Base-by-base conservation (phyloP, 306 rosid species). In the Pyrus bretschneideri region DNA sequence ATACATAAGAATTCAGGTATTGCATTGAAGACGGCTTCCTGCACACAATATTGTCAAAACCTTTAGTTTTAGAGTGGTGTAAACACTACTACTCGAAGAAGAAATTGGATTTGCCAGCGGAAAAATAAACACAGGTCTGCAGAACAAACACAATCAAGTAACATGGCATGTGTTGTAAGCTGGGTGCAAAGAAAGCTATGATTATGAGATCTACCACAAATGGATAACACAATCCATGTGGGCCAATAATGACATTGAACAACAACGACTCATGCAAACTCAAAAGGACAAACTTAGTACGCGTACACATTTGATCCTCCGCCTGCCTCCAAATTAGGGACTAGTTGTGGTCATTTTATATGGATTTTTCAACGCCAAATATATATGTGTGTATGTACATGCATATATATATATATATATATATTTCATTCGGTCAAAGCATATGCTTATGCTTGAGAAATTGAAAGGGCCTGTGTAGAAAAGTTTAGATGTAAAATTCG, bases 181-280 rank as follows among this genome's bases (percentile, higher is more conserved):
- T 42, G 69, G 69, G 45, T 73, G 9, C 77, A 61, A 44, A 27
- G 11, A 60, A 25, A 60, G 68, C 55, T 9, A 23, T 46, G 7
- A 14, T 1, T 15, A 14, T 49, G 55, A 49, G 55, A 49, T 15
- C 9, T 0, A 49, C 17, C 76, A 35, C 11, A 58, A 17, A 25
- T 61, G 77, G 69, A 60, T 73, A 61, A 61, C 45, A 73, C 52
- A 51, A 17, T 23, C 77, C 77, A 73, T 61, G 69, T 73, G 69
- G 77, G 45, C 70, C 70, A 35, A 35, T 35, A 64, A 42, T 63
- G 40, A 25, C 12, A 69, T 69, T 45, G 31, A 49, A 71, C 52
- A 40, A 57, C 27, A 59, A 9, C 55, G 17, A 1, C 25, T 35
- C 70, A 38, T 38, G 42, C 42, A 11, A 51, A 27, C 60, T 17